Conservation (phyloP, 1,139 yeast genomes). For the Groenewaldozyma auringiensis region DNA sequence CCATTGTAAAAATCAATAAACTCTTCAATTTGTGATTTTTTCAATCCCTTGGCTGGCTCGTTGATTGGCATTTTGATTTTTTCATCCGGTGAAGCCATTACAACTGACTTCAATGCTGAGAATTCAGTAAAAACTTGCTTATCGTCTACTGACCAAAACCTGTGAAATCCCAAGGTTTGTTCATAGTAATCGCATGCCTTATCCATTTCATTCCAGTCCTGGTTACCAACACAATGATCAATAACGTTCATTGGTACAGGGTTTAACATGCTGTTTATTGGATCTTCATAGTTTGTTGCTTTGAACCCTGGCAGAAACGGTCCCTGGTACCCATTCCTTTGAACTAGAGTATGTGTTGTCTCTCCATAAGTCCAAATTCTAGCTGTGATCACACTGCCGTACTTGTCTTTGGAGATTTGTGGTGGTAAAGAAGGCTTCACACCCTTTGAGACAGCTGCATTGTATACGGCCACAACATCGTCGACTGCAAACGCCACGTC, state of each 20-base stretch:
- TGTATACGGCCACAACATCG: conserved; percentile 40
- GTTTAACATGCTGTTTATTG: conserved; percentile 21
- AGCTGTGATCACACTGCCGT: conserved; percentile 50
- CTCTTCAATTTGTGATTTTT: conserved; percentile 74
- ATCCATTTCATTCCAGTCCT: conserved; percentile 61
- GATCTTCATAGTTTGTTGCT: conserved; percentile 15
- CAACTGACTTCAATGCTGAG: conserved; percentile 65
- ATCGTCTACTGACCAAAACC: conserved; percentile 82
- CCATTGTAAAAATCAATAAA: conserved; percentile 68
- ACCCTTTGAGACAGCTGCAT: conserved; percentile 45
- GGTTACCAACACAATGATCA: conserved; percentile 79
- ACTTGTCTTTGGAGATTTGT: conserved; percentile 33
- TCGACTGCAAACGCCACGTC: conserved; percentile 60
- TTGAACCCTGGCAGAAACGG: conserved; percentile 53
- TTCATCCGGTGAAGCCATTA: conserved; percentile 65
- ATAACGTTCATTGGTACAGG: conserved; percentile 40
- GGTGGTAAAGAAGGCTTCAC: conserved; percentile 47
- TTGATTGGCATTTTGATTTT: conserved; percentile 71
- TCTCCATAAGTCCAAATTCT: conserved; percentile 55
- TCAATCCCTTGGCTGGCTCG: conserved; percentile 66
- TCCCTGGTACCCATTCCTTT: conserved; percentile 35
- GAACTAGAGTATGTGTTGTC: conserved; percentile 59
- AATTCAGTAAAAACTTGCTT: conserved; percentile 58
- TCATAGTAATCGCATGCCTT: conserved; percentile 52
- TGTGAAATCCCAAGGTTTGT: conserved; percentile 59